Evolutionary conservation across 2,329 filamentous ascomycete species (phyloP), one percentile per base, ranked within the genome.

Genomic region (Talaromyces sp.): DNA sequence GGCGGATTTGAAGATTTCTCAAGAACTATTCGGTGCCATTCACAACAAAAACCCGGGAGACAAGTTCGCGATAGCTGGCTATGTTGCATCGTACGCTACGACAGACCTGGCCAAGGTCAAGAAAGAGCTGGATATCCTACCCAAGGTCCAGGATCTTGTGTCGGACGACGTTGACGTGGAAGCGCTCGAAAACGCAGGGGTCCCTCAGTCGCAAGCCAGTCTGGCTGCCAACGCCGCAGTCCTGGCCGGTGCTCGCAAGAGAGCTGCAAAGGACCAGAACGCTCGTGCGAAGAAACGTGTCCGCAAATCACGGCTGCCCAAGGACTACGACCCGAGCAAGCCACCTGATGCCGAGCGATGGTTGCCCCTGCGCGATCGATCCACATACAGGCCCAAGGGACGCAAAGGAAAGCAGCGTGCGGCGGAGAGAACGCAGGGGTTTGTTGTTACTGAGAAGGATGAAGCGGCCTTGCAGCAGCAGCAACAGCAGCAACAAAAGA

Each of bases 371-470:
- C 87, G 89, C 57, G 94, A 99, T 73, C 84, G 94, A 60, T 94
- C 90, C 67, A 90, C 86, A 46, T 99, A 96, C 76, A 82, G 89
- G 54, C 92, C 92, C 8, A 96, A 94, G 79, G 92, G 92, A 6
- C 92, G 89, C 80, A 96, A 96, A 82, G 90, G 91, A 59, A 93
- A 91, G 82, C 88, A 92, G 82, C 89, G 88, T 77, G 87, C 86
- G 4, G 81, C 83, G 63, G 89, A 91, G 66, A 79, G 88, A 46
- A 97, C 91, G 9, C 94, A 97, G 74, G 94, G 94, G 62, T 93
- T 92, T 54, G 78, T 88, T 12, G 89, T 91, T 24, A 87, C 83
- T 67, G 90, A 92, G 64, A 88, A 89, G 56, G 72, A 86, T 82
- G 80, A 88, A 80, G 61, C 78, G 86, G 43, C 43, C 11, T 46